phyloP scores from a whole-genome alignment of 2,329 filamentous ascomycete genomes.

The Davidsoniella eucalypti region DNA sequence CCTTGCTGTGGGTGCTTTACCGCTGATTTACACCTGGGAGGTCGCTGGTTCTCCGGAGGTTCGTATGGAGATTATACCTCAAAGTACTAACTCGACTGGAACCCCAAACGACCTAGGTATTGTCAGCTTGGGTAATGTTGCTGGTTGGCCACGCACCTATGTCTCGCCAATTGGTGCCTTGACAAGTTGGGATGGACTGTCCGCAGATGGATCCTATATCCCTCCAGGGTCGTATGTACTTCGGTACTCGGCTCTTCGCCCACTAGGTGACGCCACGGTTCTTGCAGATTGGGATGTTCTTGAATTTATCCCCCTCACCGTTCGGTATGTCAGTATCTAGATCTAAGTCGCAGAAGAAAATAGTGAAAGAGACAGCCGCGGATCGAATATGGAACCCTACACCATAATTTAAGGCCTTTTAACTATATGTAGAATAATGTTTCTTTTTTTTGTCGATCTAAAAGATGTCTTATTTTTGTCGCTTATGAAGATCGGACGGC shows the following conservation, averaged over 20 bases:
- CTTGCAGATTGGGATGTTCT: neutral
- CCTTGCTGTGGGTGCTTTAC: neutral
- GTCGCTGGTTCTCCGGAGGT: neutral
- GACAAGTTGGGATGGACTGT: neutral
- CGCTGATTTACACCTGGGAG: neutral
- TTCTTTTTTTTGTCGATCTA: too few species aligned
- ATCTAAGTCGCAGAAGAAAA: neutral
- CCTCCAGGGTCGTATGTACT: neutral
- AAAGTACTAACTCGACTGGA: neutral
- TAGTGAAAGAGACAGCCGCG: too few species aligned
- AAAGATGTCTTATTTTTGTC: too few species aligned
- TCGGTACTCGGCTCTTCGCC: neutral
- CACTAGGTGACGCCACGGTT: neutral
- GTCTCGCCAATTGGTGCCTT: neutral
- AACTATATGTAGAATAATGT: too few species aligned
- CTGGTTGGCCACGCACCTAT: neutral
- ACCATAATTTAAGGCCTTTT: too few species aligned
- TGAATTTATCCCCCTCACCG: neutral
- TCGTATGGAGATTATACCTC: neutral
- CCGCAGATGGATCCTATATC: neutral
- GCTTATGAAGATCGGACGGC: too few species aligned
- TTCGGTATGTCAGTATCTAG: neutral
- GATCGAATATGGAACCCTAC: too few species aligned
- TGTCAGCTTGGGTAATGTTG: neutral
- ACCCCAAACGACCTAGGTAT: too few species aligned